Base-by-base conservation (phyloP, 2,329 filamentous ascomycete genomes). In the Mariannaea sp. region DNA sequence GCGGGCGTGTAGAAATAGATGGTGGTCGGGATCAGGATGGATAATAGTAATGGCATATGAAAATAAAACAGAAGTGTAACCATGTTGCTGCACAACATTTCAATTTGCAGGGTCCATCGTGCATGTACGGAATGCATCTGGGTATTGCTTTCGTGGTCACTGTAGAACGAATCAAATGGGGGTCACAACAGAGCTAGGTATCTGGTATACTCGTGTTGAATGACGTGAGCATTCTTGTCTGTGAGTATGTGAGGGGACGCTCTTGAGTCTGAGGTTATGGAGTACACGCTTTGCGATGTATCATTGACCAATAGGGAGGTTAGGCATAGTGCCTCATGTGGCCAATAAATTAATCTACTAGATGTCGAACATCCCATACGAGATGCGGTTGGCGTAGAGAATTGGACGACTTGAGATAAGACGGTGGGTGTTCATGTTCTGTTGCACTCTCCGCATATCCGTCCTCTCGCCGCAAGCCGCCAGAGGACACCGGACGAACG, bases 31-130 rank as follows among this genome's bases (percentile, higher is more conserved):
- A 49, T 47, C 56, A 48, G 35, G 36, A 55, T 62, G 41, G 46
- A 56, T 57, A 64, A 60, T 55, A 30, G 35, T 62, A 64, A 58
- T 62, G 29, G 26, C 17, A 42, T 14, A 42, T 14, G 35, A 22
- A 12, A 41, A 14, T 26, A 43, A 50, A 43, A 14, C 14, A 20
- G 33, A 7, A 6, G 24, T 17, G 27, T 10, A 26, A 26, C 7
- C 20, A 22, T 44, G 6, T 40, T 26, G 16, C 13, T 20, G 16
- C 24, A 49, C 17, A 24, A 29, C 30, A 16, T 10, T 36, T 29
- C 35, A 33, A 24, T 17, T 27, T 36, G 30, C 16, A 47, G 29
- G n/a, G 22, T 8, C 22, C 22, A 24, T 24, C 22, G 22, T 24
- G 22, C 22, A 24, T 5, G 8, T 24, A 24, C 22, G 5, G 22